These are phyloP conservation scores for Boletus vermiculosoides DNA, from an alignment of 768 basidiomycete genomes.

Conservation along the genomic window DNA sequence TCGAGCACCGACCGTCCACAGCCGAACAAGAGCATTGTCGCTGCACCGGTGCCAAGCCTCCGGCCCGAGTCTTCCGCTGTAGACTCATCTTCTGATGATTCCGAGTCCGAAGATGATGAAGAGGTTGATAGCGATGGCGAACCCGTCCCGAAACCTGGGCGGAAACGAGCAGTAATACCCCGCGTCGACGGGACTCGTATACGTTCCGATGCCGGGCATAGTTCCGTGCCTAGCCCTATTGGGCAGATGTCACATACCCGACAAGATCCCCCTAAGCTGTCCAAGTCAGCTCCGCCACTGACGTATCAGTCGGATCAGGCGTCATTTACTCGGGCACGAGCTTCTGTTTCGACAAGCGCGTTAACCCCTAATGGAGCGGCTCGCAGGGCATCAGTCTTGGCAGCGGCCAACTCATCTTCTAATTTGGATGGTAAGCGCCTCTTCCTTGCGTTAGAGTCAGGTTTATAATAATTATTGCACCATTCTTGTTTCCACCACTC, in stretches of 20 bases:
- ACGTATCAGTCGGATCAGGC: slow-evolving; percentile 4
- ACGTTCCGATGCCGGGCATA: slow-evolving; percentile 24
- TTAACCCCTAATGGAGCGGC: slow-evolving; percentile 51
- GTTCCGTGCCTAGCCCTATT: neutral
- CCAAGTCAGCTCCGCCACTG: slow-evolving; percentile 34
- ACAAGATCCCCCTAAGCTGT: slow-evolving; percentile 8
- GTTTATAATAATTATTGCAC: neutral
- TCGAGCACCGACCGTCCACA: slow-evolving; percentile 16
- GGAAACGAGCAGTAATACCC: slow-evolving; percentile 36
- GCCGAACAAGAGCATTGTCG: slow-evolving; percentile 8
- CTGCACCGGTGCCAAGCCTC: slow-evolving; percentile 5
- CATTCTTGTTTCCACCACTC: neutral
- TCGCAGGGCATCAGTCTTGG: slow-evolving; percentile 46
- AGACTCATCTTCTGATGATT: slow-evolving; percentile 34
- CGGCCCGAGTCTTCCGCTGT: slow-evolving; percentile 18
- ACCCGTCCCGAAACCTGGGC: slow-evolving; percentile 33
- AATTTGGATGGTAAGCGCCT: slow-evolving; percentile 28
- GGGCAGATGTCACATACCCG: neutral
- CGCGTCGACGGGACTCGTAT: slow-evolving; percentile 8
- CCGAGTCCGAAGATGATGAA: slow-evolving; percentile 37
- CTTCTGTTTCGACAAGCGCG: slow-evolving; percentile 60
- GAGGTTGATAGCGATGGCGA: slow-evolving; percentile 37
- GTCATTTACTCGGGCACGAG: slow-evolving; percentile 36
- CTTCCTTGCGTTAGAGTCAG: neutral
- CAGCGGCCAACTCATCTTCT: slow-evolving; percentile 31